Evolutionary conservation across 2,329 filamentous ascomycete species (phyloP).

Genomic region (Calonectria pseudoreteaudii): DNA sequence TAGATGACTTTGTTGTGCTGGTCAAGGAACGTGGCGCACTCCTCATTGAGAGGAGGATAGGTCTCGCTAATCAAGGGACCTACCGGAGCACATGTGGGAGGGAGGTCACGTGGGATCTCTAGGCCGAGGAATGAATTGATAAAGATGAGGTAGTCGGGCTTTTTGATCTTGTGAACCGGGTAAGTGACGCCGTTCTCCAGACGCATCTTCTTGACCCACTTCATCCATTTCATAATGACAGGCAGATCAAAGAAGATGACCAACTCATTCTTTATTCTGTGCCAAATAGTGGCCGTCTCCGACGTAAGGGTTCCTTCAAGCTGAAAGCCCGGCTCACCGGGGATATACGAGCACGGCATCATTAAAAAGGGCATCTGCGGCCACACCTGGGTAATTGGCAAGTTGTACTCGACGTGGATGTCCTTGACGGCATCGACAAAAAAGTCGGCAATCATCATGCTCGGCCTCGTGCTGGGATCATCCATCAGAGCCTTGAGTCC

Average conservation of each 20-base stretch:
- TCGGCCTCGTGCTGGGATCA: constrained; percentile 44
- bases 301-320: constrained; percentile 49
- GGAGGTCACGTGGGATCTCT: constrained; percentile 54
- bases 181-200: constrained; percentile 45
- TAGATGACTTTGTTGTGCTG: constrained; percentile 51
- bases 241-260: constrained; percentile 45
- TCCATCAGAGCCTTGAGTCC: constrained; percentile 30
- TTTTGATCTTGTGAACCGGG: constrained; percentile 40
- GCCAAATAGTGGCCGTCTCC: constrained; percentile 52
- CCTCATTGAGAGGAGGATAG: constrained; percentile 46
- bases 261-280: constrained; percentile 50
- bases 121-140: constrained; percentile 58
- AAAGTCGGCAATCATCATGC: constrained; percentile 57
- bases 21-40: constrained; percentile 45
- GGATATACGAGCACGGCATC: constrained; percentile 52
- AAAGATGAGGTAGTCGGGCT: constrained; percentile 54
- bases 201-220: constrained; percentile 48
- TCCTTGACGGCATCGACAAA: constrained; percentile 57
- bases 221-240: constrained; percentile 43
- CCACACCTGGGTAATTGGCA: constrained; percentile 53
- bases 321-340: constrained; percentile 55
- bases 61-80: constrained; percentile 54
- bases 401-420: constrained; percentile 49
- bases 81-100: constrained; percentile 51
- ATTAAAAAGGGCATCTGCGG: constrained; percentile 55